Evolutionary conservation across 768 basidiomycete genomes (phyloP), one percentile per base, ranked within the genome.

Genomic region (Obba rivulosa): DNA sequence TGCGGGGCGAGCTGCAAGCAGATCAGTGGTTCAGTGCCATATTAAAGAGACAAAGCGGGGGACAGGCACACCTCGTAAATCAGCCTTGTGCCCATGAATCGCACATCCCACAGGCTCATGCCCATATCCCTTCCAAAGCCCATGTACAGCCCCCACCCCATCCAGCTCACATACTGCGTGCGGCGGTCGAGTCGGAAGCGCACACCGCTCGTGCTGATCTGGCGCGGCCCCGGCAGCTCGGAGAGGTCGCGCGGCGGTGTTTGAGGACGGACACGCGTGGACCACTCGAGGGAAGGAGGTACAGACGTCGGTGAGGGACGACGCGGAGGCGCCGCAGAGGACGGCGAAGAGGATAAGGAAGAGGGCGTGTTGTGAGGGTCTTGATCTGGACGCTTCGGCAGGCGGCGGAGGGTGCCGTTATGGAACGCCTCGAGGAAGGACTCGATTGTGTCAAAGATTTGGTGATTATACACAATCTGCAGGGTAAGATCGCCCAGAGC

Each of bases 51-150:
- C n/a, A 2, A 20, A 14, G 7, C n/a, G n/a, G n/a, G n/a, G n/a
- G n/a, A n/a, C n/a, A n/a, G 18, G 20, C 64, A 45, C 42, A 76
- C 76, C 66, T 82, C 77, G 53, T 85, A 85, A 36, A 83, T 72
- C 37, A 85, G 76, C 31, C 83, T 62, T 57, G 81, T 81, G 11
- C 71, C 72, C 34, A 68, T 64, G 67, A 85, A 79, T 3, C 73
- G 67, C 41, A 83, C 69, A 56, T 83, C 76, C 77, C 78, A 83
- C 17, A 83, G 62, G 49, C 70, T 75, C 52, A 81, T 53, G 13
- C 80, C 83, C 81, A 84, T 83, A 57, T 85, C 83, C 23, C 80
- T 62, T 47, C 81, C 79, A 57, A 83, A 85, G 43, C 78, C 75
- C 24, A 83, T 67, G 52, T 76, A 83, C 62, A 83, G 46, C 0